Conservation (phyloP, 805 yeast genomes). For the Lipomyces starkeyi region DNA sequence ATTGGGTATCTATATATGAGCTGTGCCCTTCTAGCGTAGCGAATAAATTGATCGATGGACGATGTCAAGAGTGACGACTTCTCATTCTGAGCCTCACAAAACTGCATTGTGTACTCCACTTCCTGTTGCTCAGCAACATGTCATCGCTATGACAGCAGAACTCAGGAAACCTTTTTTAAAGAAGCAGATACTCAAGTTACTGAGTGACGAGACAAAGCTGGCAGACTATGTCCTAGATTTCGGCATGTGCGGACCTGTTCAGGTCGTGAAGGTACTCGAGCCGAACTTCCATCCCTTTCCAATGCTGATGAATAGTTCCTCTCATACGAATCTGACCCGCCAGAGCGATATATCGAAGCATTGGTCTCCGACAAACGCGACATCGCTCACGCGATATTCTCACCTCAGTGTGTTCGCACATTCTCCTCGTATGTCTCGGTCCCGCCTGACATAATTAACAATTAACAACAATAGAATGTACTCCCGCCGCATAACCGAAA, state of each 20-base stretch:
- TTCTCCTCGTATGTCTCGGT: not conserved
- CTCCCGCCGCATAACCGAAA: conserved; percentile 13
- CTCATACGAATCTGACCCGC: conserved; percentile 15
- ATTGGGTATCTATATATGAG: too few relatives aligned
- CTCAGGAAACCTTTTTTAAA: conserved; percentile 21
- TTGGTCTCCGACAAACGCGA: conserved; percentile 19
- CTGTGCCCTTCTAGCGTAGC: too few relatives aligned
- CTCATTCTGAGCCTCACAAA: too few relatives aligned
- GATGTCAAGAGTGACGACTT: too few relatives aligned
- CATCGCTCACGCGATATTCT: conserved; percentile 17
- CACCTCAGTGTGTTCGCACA: conserved; percentile 11
- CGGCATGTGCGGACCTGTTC: conserved; percentile 7
- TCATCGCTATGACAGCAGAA: conserved; percentile 20
- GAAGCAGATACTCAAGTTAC: conserved; percentile 8
- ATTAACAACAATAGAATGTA: conserved; percentile 10
- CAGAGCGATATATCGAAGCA: conserved; percentile 12
- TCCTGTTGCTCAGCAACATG: not conserved
- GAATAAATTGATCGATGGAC: too few relatives aligned
- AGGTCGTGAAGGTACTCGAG: conserved; percentile 20
- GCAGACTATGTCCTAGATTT: conserved; percentile 6
- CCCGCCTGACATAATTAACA: not conserved
- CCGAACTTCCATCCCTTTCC: not conserved
- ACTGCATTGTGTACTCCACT: too few relatives aligned
- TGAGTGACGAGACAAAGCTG: not conserved
- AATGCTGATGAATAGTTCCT: conserved; percentile 11